Conservation (phyloP, 805 yeast genomes). For the Monosporozyma solicola region DNA sequence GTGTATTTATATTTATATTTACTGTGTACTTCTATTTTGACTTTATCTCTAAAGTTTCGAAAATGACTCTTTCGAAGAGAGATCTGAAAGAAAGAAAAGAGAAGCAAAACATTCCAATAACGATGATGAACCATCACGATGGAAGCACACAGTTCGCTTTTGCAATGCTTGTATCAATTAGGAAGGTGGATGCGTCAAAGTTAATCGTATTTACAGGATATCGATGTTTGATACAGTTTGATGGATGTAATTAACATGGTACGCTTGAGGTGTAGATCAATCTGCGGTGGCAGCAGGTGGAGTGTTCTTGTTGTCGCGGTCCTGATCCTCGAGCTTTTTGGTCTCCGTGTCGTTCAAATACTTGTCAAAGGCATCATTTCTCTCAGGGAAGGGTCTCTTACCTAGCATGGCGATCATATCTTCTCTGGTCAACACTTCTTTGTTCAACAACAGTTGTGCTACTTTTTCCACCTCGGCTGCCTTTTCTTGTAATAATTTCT, state of each 20-base stretch:
- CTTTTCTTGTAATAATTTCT: slow-evolving; percentile 56
- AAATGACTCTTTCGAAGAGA: background rate
- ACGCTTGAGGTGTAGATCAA: background rate
- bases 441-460: slow-evolving; percentile 75
- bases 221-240: background rate
- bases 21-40: background rate
- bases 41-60: background rate
- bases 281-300: slow-evolving; percentile 3
- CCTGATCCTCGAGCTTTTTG: slow-evolving; percentile 18
- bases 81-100: background rate
- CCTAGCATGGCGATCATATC: slow-evolving; percentile 89
- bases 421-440: slow-evolving; percentile 88
- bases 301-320: slow-evolving; percentile 5
- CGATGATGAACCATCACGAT: too few species aligned
- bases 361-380: slow-evolving; percentile 68
- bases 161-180: background rate
- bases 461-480: slow-evolving; percentile 70
- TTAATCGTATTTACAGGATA: background rate
- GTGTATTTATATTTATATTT: background rate
- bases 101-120: too few species aligned
- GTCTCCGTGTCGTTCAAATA: slow-evolving; percentile 26
- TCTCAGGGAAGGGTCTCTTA: slow-evolving; percentile 84
- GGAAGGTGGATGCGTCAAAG: background rate
- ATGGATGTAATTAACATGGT: background rate
- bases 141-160: background rate